phyloP scores from a whole-genome alignment of 1,284 basidiomycete genomes.

The Termitomyces sp. region DNA sequence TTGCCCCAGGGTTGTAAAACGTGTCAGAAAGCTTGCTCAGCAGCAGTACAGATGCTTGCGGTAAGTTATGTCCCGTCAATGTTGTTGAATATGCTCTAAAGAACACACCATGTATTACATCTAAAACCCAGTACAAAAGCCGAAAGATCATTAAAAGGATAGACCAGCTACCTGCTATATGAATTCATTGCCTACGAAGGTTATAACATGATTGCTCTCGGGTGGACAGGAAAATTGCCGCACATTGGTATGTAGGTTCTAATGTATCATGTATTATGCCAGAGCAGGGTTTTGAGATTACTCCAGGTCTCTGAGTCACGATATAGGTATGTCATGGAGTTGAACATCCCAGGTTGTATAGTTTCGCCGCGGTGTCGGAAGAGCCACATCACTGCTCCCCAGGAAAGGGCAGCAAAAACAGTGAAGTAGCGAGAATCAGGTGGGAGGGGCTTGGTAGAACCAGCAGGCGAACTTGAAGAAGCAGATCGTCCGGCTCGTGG shows the following conservation, averaged over 20 bases:
- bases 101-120: not conserved
- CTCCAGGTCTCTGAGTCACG: conserved; percentile 76
- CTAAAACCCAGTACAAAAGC: conserved; percentile 52
- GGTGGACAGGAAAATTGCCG: not conserved
- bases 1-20: conserved; percentile 36
- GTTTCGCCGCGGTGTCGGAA: conserved; percentile 84
- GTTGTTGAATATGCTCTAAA: not conserved
- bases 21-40: conserved; percentile 53
- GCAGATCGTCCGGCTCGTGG: conserved; percentile 62
- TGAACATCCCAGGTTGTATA: conserved; percentile 92
- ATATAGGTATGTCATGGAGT: conserved; percentile 78
- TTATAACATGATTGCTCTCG: not conserved
- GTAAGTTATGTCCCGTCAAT: conserved; percentile 34
- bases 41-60: conserved; percentile 61
- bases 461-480: conserved; percentile 33
- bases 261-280: conserved; percentile 68
- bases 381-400: conserved; percentile 98
- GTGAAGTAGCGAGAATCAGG: conserved; percentile 82
- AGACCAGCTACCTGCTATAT: conserved; percentile 29
- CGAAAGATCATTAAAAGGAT: conserved; percentile 35
- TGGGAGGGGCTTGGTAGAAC: conserved; percentile 62
- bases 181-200: not conserved
- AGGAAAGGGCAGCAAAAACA: conserved; percentile 83
- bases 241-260: conserved; percentile 1
- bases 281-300: conserved; percentile 64